phyloP scores from a whole-genome alignment of 2,329 filamentous ascomycete species.

The Gnomoniopsis smithogilvyi region DNA sequence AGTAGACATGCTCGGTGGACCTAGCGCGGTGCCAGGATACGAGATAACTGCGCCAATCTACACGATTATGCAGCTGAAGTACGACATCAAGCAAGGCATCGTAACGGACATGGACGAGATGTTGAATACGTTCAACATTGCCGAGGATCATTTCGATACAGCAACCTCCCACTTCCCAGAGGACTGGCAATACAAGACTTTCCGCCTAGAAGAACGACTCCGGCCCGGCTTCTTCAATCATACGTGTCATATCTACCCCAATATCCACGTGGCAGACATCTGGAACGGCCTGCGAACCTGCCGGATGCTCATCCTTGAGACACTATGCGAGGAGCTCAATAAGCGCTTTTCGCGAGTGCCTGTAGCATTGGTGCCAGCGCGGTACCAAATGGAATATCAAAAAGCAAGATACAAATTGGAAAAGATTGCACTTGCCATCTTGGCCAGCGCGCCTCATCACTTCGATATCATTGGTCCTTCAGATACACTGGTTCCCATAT shows the following conservation, averaged over 20 bases:
- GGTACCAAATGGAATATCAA: constrained; percentile 28
- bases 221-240: constrained; percentile 36
- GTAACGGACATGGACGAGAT: constrained; percentile 37
- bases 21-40: constrained; percentile 38
- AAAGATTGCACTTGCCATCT: constrained; percentile 38
- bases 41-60: constrained; percentile 42
- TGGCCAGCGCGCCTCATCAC: constrained; percentile 47
- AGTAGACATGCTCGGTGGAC: constrained; percentile 26
- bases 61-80: constrained; percentile 42
- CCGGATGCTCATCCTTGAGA: constrained; percentile 46
- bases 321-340: constrained; percentile 41
- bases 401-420: constrained; percentile 37
- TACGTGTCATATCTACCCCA: constrained; percentile 43
- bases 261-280: constrained; percentile 40
- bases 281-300: constrained; percentile 47
- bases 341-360: constrained; percentile 23
- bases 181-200: constrained; percentile 39
- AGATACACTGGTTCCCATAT: constrained; percentile 25
- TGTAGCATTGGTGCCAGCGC: constrained; percentile 5
- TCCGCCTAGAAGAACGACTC: constrained; percentile 36
- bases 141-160: constrained; percentile 41
- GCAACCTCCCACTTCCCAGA: constrained; percentile 36
- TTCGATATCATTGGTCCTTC: constrained; percentile 43
- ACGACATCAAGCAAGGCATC: constrained; percentile 39
- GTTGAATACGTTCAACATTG: constrained; percentile 34